Evolutionary conservation across 345 rosid species (phyloP).

Genomic region (Corchorus olitorius): DNA sequence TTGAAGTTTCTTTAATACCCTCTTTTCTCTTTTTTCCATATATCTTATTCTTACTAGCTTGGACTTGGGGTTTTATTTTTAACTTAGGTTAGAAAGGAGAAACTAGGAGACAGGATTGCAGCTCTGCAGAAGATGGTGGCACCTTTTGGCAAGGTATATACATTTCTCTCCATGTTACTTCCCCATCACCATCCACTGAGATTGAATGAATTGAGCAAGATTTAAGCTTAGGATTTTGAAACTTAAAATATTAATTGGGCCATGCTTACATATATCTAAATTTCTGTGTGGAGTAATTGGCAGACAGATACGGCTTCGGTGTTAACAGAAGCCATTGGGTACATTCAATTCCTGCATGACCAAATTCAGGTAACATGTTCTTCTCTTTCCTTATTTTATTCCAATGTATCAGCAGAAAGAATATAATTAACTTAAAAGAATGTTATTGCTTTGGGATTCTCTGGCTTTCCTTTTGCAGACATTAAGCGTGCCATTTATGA

Average conservation of each 20-base stretch:
- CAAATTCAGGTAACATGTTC: slow-evolving; percentile 54
- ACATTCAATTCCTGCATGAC: slow-evolving; percentile 67
- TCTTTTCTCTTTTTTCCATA: too few relatives aligned
- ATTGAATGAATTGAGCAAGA: neutral
- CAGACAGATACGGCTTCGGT: slow-evolving; percentile 82
- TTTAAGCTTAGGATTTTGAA: neutral
- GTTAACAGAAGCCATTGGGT: slow-evolving; percentile 64
- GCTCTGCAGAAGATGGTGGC: slow-evolving; percentile 72
- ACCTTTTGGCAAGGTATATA: slow-evolving; percentile 68
- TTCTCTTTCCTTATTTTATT: neutral
- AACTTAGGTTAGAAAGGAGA: slow-evolving; percentile 54
- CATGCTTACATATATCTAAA: slow-evolving; percentile 14
- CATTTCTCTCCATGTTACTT: slow-evolving; percentile 13
- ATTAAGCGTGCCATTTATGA: slow-evolving; percentile 43
- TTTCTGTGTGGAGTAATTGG: slow-evolving; percentile 17
- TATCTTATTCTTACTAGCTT: neutral
- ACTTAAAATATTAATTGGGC: slow-evolving; percentile 1
- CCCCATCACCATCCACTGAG: slow-evolving; percentile 11
- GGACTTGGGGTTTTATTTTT: neutral
- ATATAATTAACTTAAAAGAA: neutral
- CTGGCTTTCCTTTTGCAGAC: slow-evolving; percentile 29
- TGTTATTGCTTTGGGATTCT: neutral
- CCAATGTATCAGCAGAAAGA: too few relatives aligned
- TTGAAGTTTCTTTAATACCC: neutral
- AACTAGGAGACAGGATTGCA: slow-evolving; percentile 65